phyloP scores from a whole-genome alignment of 805 yeast species.

The Metschnikowia arizonensis region DNA sequence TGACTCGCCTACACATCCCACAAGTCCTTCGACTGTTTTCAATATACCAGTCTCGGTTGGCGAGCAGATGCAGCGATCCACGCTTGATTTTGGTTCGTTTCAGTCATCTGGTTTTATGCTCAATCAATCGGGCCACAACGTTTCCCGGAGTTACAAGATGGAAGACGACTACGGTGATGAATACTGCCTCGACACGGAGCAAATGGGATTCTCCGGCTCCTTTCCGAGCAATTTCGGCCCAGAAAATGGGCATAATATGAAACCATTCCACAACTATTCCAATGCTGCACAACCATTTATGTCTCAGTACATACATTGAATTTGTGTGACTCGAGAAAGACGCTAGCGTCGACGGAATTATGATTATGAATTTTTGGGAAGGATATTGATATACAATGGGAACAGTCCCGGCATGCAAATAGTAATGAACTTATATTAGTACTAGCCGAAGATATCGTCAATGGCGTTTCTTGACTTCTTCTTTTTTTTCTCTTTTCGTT shows the following conservation, averaged over 20 bases:
- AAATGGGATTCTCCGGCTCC: conserved; percentile 23
- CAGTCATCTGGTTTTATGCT: neutral
- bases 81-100: neutral
- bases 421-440: conserved; percentile 2
- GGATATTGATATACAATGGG: conserved; percentile 4
- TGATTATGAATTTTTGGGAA: conserved; percentile 4
- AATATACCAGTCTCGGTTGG: neutral
- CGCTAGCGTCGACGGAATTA: neutral
- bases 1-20: conserved; percentile 16
- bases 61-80: neutral
- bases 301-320: conserved; percentile 4
- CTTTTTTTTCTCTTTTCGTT: conserved; percentile 12
- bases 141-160: neutral
- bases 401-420: conserved; percentile 1
- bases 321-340: neutral
- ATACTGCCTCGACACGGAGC: conserved; percentile 41
- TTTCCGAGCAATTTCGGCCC: neutral
- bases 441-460: conserved; percentile 69
- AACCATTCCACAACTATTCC: neutral
- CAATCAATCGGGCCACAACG: neutral
- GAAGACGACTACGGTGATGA: conserved; percentile 40
- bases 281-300: conserved; percentile 2
- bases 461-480: conserved; percentile 47
- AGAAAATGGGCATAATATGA: conserved; percentile 1
- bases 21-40: conserved; percentile 9